These are phyloP conservation scores for Mayamaea pseudoterrestris DNA, from an alignment of 108 stramenopile genomes.

Conservation along the genomic window DNA sequence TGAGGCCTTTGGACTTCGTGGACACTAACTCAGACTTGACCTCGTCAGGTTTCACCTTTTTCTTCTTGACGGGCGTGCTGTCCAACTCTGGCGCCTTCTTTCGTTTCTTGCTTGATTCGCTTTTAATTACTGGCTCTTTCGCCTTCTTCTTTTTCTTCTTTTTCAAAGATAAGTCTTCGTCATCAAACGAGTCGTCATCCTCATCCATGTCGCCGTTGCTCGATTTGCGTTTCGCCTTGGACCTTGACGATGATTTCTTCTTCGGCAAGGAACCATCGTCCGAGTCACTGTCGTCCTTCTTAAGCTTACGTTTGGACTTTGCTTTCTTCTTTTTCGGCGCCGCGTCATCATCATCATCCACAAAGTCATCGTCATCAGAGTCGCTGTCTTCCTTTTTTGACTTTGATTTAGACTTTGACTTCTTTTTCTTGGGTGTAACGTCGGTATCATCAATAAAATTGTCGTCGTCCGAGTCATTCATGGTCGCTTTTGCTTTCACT, in stretches of 20 bases:
- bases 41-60: slow-evolving; percentile 14
- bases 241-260: too few relatives aligned
- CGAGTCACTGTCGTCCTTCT: not conserved
- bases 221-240: too few relatives aligned
- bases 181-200: slow-evolving; percentile 1
- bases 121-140: slow-evolving; percentile 2
- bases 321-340: slow-evolving; percentile 2
- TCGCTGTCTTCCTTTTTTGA: not conserved
- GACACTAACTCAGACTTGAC: slow-evolving; percentile 19
- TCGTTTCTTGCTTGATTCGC: slow-evolving; percentile 1
- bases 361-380: slow-evolving; percentile 1
- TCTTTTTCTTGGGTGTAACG: not conserved
- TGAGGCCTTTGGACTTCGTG: slow-evolving; percentile 22
- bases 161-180: not conserved
- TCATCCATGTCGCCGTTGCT: slow-evolving; percentile 1
- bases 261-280: too few relatives aligned
- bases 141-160: slow-evolving; percentile 1
- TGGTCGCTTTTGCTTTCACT: too few relatives aligned
- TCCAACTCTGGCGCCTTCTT: slow-evolving; percentile 6
- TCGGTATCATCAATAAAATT: too few relatives aligned
- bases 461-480: too few relatives aligned
- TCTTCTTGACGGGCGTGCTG: slow-evolving; percentile 1
- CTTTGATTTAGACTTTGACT: not conserved
- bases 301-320: not conserved
- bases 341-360: not conserved